Base-by-base conservation (phyloP, 768 basidiomycete genomes). In the Neoboletus brunneissimus region DNA sequence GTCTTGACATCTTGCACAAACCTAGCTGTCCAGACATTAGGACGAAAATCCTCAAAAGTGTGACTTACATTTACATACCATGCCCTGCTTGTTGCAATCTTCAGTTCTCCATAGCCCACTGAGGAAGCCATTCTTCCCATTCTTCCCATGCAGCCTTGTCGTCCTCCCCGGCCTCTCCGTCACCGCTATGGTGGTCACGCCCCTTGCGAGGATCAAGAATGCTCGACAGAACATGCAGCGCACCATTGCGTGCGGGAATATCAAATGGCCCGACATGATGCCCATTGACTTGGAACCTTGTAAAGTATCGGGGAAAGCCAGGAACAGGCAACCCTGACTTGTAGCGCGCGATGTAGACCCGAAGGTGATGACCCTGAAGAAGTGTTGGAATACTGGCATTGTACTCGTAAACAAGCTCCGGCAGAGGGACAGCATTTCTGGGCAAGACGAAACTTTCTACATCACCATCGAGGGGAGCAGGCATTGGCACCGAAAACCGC, bases 101-200 rank as follows among this genome's bases (percentile, higher is more conserved):
- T 62, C 38, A 62, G 32, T 61, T 23, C 27, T 61, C 55, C 43
- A 41, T 37, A 37, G 59, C 59, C 59, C 59, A 60, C 35, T 40
- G 59, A 16, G 59, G 59, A 27, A 60, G 53, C 59, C 59, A 60
- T 9, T 48, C 54, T 27, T 60, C 59, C 59, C 59, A 60, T 9
- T 51, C 45, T 25, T 61, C 59, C 59, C 59, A 60, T 18, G 45
- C 29, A 16, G 43, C 22, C 8, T 42, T 20, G 22, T 32, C 27
- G 4, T 27, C 32, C 27, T n/a, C 49, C n/a, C 40, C 49, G 2
- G n/a, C 13, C 22, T 34, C 27, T 51, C 45, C 32, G 35, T 23
- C 18, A 16, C 20, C 27, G 3, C 15, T 22, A 12, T n/a, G 29
- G 29, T 47, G 34, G 44, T 29, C 29, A 16, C 4, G 48, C 13